A percentile compares a stretch with the other conserved stretches of the same genome.
Evolutionary conservation across 371 early-diverging fungal genomes (phyloP).

Genomic region (Rhizopus sp.): DNA sequence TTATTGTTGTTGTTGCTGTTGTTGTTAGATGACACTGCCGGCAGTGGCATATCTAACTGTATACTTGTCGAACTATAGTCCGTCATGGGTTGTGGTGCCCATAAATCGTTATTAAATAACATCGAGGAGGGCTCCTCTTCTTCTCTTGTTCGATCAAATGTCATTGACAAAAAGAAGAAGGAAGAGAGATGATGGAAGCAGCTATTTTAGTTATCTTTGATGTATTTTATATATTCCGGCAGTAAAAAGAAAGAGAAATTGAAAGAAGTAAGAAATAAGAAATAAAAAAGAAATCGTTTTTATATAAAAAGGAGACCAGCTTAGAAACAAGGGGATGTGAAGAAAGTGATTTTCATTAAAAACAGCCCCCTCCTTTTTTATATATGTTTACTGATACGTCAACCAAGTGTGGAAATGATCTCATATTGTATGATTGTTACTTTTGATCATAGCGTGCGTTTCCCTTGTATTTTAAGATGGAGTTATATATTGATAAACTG

Average conservation of each 20-base stretch:
- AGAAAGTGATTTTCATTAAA: too few relatives aligned
- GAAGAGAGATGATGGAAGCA: not conserved
- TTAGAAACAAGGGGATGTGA: not conserved
- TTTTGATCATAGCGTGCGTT: too few relatives aligned
- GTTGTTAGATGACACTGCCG: constrained; percentile 13
- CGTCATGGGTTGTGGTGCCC: constrained; percentile 5
- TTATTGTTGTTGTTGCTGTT: not conserved
- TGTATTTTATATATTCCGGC: not conserved
- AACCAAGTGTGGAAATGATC: too few relatives aligned
- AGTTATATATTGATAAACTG: too few relatives aligned
- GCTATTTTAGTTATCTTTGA: not conserved
- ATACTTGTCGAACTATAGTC: not conserved
- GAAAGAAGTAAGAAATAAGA: constrained; percentile 4
- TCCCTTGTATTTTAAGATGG: too few relatives aligned
- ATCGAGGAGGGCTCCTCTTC: constrained; percentile 10
- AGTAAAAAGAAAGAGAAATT: not conserved
- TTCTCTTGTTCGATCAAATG: constrained; percentile 11
- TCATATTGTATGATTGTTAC: too few relatives aligned
- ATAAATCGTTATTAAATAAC: not conserved
- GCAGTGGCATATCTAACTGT: constrained; percentile 8
- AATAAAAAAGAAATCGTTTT: not conserved
- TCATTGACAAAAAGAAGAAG: constrained; percentile 1
- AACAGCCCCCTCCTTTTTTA: too few relatives aligned
- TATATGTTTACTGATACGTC: too few relatives aligned
- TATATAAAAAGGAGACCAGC: not conserved